Conservation (phyloP, 1,284 basidiomycete species). For the Athelia psychrophila region DNA sequence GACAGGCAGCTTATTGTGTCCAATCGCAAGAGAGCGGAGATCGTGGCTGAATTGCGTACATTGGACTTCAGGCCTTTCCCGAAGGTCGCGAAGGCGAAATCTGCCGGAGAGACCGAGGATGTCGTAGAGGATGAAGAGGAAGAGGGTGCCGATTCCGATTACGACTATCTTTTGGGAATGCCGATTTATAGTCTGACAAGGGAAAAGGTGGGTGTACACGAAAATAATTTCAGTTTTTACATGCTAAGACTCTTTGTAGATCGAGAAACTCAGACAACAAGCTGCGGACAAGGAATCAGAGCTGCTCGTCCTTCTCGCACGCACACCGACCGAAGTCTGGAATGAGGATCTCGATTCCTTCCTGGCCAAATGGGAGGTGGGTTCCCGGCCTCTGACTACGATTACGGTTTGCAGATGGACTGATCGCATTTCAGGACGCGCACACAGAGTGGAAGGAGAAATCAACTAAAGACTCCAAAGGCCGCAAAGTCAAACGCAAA, state of each 20-base stretch:
- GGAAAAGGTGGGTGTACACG: conserved; percentile 69
- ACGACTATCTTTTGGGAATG: conserved; percentile 95
- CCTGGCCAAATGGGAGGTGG: conserved; percentile 81
- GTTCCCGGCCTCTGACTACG: conserved; percentile 23
- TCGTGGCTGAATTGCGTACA: conserved; percentile 83
- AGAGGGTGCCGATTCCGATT: conserved; percentile 68
- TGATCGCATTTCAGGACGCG: background rate
- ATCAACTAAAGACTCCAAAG: conserved; percentile 48
- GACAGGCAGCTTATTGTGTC: conserved; percentile 85
- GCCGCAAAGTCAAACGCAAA: conserved; percentile 73
- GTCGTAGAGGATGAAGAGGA: conserved; percentile 63
- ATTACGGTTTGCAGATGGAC: too few relatives aligned
- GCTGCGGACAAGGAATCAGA: conserved; percentile 84
- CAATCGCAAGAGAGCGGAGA: conserved; percentile 89
- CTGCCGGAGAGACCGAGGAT: conserved; percentile 69
- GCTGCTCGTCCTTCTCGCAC: conserved; percentile 76
- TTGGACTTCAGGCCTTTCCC: conserved; percentile 91
- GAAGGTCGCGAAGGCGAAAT: conserved; percentile 68
- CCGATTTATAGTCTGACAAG: conserved; percentile 92
- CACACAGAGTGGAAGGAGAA: conserved; percentile 44
- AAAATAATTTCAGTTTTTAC: conserved; percentile 3
- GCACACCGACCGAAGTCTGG: conserved; percentile 88
- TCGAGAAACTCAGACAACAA: conserved; percentile 83
- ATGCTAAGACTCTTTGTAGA: conserved; percentile 44
- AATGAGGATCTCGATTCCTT: conserved; percentile 87